These are phyloP conservation scores for Phoma sp. DNA, from an alignment of 2,329 filamentous ascomycete species.

Conservation along the genomic window DNA sequence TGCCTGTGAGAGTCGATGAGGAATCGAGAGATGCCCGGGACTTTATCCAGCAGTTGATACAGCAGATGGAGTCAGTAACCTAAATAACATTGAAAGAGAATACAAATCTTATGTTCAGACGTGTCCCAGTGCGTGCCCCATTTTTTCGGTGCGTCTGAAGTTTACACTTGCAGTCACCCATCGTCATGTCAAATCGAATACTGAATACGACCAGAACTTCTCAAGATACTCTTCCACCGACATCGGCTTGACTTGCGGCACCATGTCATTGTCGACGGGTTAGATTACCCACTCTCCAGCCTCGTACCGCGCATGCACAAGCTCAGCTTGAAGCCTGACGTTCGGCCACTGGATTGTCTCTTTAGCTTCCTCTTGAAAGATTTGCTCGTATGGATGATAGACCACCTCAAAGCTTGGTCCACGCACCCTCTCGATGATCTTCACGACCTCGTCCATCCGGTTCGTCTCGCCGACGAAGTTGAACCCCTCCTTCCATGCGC, in stretches of 20 bases:
- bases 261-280: slow-evolving; percentile 19
- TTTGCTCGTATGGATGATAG: slow-evolving; percentile 21
- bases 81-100: too few relatives aligned
- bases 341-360: slow-evolving; percentile 15
- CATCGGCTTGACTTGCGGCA: slow-evolving; percentile 16
- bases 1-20: too few relatives aligned
- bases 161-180: neutral
- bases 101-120: too few relatives aligned
- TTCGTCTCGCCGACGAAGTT: slow-evolving; percentile 44
- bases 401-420: slow-evolving; percentile 29
- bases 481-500: slow-evolving; percentile 37
- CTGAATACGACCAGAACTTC: slow-evolving; percentile 24
- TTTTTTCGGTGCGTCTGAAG: neutral
- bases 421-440: slow-evolving; percentile 29
- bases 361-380: slow-evolving; percentile 15
- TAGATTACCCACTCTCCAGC: slow-evolving; percentile 18
- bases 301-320: slow-evolving; percentile 14
- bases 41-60: too few relatives aligned
- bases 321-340: slow-evolving; percentile 22
- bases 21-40: too few relatives aligned
- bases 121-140: neutral
- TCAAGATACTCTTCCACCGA: slow-evolving; percentile 20
- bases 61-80: too few relatives aligned
- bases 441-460: slow-evolving; percentile 33
- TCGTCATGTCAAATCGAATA: too few relatives aligned